Evolutionary conservation across 2,329 filamentous ascomycete genomes (phyloP), one percentile per base, ranked within the genome.

Genomic region (Polytolypa hystricis): DNA sequence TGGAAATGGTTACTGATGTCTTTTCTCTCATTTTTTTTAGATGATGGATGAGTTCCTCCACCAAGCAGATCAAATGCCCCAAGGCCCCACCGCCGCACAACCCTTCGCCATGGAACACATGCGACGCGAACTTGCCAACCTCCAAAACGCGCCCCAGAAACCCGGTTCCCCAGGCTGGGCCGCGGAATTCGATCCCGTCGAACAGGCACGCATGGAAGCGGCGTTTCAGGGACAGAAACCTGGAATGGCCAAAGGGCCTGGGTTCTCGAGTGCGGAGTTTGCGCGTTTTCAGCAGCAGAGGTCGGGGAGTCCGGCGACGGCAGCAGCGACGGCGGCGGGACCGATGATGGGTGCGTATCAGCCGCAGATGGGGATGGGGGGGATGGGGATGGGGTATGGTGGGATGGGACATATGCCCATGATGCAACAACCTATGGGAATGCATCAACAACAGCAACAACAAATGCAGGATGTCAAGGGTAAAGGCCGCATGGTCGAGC

Each of bases 41-140:
- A 86, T 89, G 80, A 84, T 94, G 77, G 86, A 93, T 54, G 81
- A 85, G 42, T 95, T 95, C 58, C 73, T 93, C 52, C 85, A 93
- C 56, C 81, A 91, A 54, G 76, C 74, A 37, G 78, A 67, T 20
- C 73, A 74, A 47, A 57, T 80, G 19, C 67, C 71, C 7, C 70
- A 71, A 44, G 69, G 64, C 2, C 64, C 68, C 3, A n/a, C n/a
- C n/a, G n/a, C n/a, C n/a, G 64, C 69, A 20, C 64, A 67, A 42
- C 71, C 74, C 0, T 79, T 79, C 51, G 73, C 73, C 40, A 77
- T 80, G 71, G 75, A 80, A 47, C 74, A 78, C 45, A 70, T 81
- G 66, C 67, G 75, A 43, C 65, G 73, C 47, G 76, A 79, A 49
- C 58, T 79, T 35, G 74, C 78, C 49, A 60, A 58, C 25, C 61